Conservation (phyloP, 2,329 filamentous ascomycete species). For the Neofusicoccum sp. region DNA sequence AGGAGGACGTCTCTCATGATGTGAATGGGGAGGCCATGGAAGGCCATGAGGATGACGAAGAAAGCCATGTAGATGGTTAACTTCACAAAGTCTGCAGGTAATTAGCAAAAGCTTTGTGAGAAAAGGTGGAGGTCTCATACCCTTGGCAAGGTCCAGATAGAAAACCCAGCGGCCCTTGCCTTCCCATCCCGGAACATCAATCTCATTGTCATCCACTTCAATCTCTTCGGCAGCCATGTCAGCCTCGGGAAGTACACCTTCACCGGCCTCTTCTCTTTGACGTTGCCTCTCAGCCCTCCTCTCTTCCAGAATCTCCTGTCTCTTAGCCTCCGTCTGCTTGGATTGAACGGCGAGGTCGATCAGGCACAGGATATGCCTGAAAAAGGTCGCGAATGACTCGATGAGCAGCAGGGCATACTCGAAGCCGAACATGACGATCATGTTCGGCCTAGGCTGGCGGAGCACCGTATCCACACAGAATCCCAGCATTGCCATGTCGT, state of each 20-base stretch:
- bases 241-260: conserved; percentile 39
- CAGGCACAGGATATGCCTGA: conserved; percentile 77
- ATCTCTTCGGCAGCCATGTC: conserved; percentile 58
- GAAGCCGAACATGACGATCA: conserved; percentile 99
- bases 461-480: conserved; percentile 85
- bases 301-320: conserved; percentile 60
- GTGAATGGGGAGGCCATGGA: conserved; percentile 94
- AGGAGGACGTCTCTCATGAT: conserved; percentile 96
- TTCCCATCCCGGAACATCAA: conserved; percentile 95
- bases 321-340: conserved; percentile 69
- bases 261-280: conserved; percentile 41
- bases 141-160: conserved; percentile 80
- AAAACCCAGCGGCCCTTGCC: conserved; percentile 92
- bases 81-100: conserved; percentile 76
- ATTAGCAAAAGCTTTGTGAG: background rate
- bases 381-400: conserved; percentile 75
- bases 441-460: conserved; percentile 85
- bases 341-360: conserved; percentile 75
- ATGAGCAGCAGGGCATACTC: conserved; percentile 89
- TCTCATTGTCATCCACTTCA: conserved; percentile 88
- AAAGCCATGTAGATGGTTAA: conserved; percentile 87
- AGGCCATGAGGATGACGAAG: conserved; percentile 88
- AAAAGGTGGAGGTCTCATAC: conserved; percentile 49
- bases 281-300: conserved; percentile 48
- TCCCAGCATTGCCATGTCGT: conserved; percentile 76